Conservation (phyloP, 768 basidiomycete species). For the Clavaria fumosa region DNA sequence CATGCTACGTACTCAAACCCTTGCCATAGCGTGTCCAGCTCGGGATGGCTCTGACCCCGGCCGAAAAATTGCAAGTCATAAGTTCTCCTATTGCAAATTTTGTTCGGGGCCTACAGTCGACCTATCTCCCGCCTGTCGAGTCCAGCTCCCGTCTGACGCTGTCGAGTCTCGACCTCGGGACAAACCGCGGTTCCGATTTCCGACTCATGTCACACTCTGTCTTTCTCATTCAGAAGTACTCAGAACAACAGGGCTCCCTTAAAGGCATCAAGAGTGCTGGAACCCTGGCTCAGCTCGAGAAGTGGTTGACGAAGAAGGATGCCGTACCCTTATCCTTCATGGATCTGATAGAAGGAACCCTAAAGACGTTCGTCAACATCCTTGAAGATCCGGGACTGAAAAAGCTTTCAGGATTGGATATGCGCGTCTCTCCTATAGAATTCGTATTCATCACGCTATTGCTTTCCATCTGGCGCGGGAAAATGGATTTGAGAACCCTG, state of each 20-base stretch:
- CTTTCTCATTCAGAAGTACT: slow-evolving; percentile 32
- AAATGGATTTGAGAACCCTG: slow-evolving; percentile 31
- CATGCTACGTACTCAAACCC: not conserved
- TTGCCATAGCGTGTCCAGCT: slow-evolving; percentile 50
- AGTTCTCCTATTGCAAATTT: slow-evolving; percentile 41
- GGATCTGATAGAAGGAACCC: slow-evolving; percentile 19
- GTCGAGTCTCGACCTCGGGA: slow-evolving; percentile 41
- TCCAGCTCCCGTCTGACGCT: slow-evolving; percentile 18
- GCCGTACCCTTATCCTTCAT: slow-evolving; percentile 16
- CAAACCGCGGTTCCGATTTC: slow-evolving; percentile 37
- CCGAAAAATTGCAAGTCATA: slow-evolving; percentile 59
- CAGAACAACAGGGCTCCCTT: slow-evolving; percentile 10
- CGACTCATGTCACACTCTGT: slow-evolving; percentile 41
- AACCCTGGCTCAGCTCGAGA: slow-evolving; percentile 27
- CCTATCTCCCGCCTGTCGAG: slow-evolving; percentile 27
- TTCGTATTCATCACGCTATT: slow-evolving; percentile 27
- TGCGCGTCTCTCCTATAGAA: slow-evolving; percentile 54
- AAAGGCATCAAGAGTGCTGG: slow-evolving; percentile 13
- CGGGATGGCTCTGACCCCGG: slow-evolving; percentile 62
- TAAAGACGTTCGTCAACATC: slow-evolving; percentile 28
- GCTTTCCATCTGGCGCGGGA: slow-evolving; percentile 36
- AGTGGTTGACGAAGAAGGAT: slow-evolving; percentile 30
- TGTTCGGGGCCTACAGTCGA: slow-evolving; percentile 37
- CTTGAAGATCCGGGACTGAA: slow-evolving; percentile 22
- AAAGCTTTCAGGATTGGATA: slow-evolving; percentile 23